Percentiles rank a stretch among this genome's conserved stretches.
Evolutionary conservation across 2,329 filamentous ascomycete species (phyloP).

Genomic region (Huntiella savannae): DNA sequence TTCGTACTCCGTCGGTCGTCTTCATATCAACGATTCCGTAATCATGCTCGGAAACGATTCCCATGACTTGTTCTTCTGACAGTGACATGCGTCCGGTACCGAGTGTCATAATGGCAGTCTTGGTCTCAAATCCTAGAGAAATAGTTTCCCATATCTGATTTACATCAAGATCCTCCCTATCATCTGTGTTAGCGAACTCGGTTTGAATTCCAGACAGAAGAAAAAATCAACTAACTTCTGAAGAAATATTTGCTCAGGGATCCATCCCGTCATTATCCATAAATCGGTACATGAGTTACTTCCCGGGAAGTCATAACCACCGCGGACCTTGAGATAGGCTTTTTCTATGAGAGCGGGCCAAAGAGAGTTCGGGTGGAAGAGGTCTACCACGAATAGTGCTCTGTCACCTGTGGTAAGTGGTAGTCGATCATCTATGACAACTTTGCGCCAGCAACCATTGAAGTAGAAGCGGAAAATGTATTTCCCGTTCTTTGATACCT

Average conservation of each 20-base stretch:
- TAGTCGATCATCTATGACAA: constrained; percentile 75
- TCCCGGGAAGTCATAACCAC: constrained; percentile 92
- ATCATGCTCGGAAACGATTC: constrained; percentile 77
- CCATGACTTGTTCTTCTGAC: constrained; percentile 60
- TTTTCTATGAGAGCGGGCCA: constrained; percentile 94
- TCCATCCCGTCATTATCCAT: constrained; percentile 86
- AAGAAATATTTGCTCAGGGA: constrained; percentile 85
- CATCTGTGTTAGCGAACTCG: neutral
- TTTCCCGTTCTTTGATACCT: constrained; percentile 59
- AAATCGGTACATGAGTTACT: constrained; percentile 94
- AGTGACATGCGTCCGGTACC: constrained; percentile 69
- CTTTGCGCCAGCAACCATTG: constrained; percentile 77
- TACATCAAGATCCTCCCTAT: constrained; percentile 57
- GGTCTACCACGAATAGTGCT: constrained; percentile 71
- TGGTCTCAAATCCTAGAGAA: constrained; percentile 51
- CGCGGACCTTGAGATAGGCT: constrained; percentile 84
- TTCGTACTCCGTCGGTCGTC: constrained; percentile 35
- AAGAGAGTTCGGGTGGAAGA: constrained; percentile 58
- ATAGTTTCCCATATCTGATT: constrained; percentile 63
- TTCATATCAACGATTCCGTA: constrained; percentile 79
- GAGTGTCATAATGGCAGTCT: constrained; percentile 72
- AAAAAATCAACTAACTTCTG: constrained; percentile 35
- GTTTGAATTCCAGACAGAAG: neutral
- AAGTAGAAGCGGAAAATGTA: constrained; percentile 89
- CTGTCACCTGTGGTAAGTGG: constrained; percentile 58